These are phyloP conservation scores for Raphanus hybrid DNA, from an alignment of 441 rosid genomes.

Conservation along the genomic window DNA sequence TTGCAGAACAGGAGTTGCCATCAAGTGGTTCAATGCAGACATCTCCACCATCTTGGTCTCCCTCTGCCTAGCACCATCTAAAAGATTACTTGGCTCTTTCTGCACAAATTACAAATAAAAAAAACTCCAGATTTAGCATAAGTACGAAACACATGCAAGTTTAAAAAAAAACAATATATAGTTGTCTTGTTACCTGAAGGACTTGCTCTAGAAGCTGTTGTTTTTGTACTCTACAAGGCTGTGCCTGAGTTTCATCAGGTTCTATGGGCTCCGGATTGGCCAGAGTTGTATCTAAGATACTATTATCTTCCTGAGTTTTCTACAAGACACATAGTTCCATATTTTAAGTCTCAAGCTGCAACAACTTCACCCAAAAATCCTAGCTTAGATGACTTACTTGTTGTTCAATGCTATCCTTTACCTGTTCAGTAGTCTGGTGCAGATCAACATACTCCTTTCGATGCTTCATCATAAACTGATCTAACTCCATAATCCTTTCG, in stretches of 20 bases:
- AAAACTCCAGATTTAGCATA: slow-evolving; percentile 16
- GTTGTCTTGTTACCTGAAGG: slow-evolving; percentile 70
- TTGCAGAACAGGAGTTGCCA: slow-evolving; percentile 93
- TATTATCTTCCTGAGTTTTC: background rate
- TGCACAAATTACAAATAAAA: slow-evolving; percentile 18
- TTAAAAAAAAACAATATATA: slow-evolving; percentile 9
- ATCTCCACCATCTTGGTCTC: slow-evolving; percentile 99
- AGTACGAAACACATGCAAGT: slow-evolving; percentile 15
- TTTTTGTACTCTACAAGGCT: slow-evolving; percentile 59
- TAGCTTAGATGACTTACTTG: slow-evolving; percentile 57
- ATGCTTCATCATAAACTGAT: slow-evolving; percentile 88
- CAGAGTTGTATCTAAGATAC: slow-evolving; percentile 32
- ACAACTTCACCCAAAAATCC: background rate
- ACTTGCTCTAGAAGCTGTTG: slow-evolving; percentile 85
- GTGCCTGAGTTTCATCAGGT: slow-evolving; percentile 55
- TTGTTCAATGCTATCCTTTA: slow-evolving; percentile 94
- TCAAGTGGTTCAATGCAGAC: slow-evolving; percentile 94
- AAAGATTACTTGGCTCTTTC: slow-evolving; percentile 85
- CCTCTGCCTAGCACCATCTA: slow-evolving; percentile 84
- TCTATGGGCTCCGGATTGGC: slow-evolving; percentile 49
- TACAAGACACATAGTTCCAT: slow-evolving; percentile 14
- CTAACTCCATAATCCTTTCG: slow-evolving; percentile 86
- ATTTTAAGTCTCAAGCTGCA: background rate
- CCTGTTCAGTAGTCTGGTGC: slow-evolving; percentile 87
- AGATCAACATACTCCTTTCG: slow-evolving; percentile 84